These are phyloP conservation scores for Rhizopogon roseolus DNA, from an alignment of 768 basidiomycete genomes.

Conservation along the genomic window DNA sequence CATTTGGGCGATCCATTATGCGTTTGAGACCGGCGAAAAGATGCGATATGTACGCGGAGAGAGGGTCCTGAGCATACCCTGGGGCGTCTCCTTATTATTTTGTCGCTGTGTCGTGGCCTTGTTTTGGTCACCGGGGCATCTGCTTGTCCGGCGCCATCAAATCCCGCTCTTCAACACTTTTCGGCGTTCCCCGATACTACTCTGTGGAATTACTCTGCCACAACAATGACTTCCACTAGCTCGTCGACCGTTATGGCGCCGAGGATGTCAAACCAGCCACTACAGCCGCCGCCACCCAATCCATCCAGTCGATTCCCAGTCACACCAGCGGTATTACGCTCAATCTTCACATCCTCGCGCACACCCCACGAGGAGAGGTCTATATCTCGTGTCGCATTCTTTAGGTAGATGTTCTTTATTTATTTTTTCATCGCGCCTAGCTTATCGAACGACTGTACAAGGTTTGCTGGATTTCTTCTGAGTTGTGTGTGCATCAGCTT, in stretches of 20 bases:
- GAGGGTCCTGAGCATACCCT: background rate
- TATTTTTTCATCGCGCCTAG: background rate
- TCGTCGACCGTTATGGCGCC: constrained; percentile 47
- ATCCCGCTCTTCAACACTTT: background rate
- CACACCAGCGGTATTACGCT: constrained; percentile 74
- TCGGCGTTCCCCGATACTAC: background rate
- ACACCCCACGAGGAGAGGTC: constrained; percentile 78
- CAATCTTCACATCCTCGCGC: constrained; percentile 84
- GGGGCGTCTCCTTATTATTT: background rate
- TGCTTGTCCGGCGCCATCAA: background rate
- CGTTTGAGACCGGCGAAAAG: background rate
- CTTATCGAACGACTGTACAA: constrained; percentile 20
- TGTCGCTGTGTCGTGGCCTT: background rate
- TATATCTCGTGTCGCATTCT: constrained; percentile 82
- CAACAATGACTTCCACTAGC: constrained; percentile 23
- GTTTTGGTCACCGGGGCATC: background rate
- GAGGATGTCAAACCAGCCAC: constrained; percentile 18
- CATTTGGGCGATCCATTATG: constrained; percentile 22
- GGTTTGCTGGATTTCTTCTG: constrained; percentile 78
- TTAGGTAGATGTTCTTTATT: constrained; percentile 45
- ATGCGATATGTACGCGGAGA: background rate
- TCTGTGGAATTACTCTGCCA: background rate
- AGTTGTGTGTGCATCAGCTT: constrained; percentile 80
- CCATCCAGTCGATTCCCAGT: constrained; percentile 68
- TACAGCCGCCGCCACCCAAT: constrained; percentile 39